Percentiles rank a stretch among this genome's conserved stretches.
phyloP scores from a whole-genome alignment of 345 rosid species.

The Citrus inodora region DNA sequence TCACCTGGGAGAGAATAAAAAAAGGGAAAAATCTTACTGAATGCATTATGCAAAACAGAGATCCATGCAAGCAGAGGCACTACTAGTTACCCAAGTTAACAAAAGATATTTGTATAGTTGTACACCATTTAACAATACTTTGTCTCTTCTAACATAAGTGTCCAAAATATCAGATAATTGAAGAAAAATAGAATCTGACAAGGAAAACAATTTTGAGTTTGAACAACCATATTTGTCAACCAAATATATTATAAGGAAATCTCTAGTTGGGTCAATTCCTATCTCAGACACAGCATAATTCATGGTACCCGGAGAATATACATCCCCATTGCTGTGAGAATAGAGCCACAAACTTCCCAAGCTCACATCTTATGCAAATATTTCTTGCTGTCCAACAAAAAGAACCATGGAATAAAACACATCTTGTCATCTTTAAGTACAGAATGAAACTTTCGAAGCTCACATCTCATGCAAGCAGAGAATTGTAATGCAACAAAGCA shows the following conservation, averaged over 20 bases:
- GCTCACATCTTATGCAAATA: conserved; percentile 1
- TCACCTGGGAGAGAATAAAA: conserved; percentile 41
- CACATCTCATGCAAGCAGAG: background rate
- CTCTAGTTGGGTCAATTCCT: background rate
- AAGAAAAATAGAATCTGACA: conserved; percentile 2
- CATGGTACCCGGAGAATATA: background rate
- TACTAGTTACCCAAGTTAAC: background rate
- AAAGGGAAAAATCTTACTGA: background rate
- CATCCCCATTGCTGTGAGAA: background rate
- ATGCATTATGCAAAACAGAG: background rate
- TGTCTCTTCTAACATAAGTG: conserved; percentile 8
- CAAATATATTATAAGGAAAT: background rate
- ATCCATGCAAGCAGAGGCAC: background rate
- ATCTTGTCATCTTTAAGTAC: background rate
- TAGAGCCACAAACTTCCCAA: background rate
- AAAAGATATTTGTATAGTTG: background rate
- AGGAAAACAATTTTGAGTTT: background rate
- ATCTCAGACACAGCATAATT: background rate
- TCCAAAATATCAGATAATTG: conserved; percentile 3
- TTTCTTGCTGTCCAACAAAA: background rate
- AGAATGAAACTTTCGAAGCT: background rate
- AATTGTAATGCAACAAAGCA: background rate
- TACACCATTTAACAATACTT: conserved; percentile 18
- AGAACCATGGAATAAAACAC: background rate
- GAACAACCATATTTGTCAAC: background rate